These are phyloP conservation scores for Aspergillus brunneoviolaceus DNA, from an alignment of 2,329 filamentous ascomycete genomes.

Conservation along the genomic window DNA sequence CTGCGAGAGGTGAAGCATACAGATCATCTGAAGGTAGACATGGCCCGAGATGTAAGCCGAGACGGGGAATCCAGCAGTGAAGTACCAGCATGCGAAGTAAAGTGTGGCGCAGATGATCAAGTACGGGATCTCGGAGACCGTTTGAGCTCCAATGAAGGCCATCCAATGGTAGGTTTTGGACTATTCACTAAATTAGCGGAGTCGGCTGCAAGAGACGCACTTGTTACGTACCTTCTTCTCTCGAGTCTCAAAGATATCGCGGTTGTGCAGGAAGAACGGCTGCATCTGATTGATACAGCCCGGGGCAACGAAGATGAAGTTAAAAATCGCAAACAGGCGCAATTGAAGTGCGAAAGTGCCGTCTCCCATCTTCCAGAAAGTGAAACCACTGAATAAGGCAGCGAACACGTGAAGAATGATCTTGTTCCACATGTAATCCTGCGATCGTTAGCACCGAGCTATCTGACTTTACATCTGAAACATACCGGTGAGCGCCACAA, in stretches of 20 bases:
- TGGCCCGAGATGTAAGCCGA: conserved; percentile 35
- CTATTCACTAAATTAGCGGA: conserved; percentile 16
- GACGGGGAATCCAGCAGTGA: conserved; percentile 51
- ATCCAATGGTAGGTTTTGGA: conserved; percentile 62
- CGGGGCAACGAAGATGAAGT: conserved; percentile 63
- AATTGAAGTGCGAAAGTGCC: conserved; percentile 54
- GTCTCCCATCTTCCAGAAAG: conserved; percentile 60
- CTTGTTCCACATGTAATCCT: conserved; percentile 50
- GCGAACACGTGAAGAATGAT: conserved; percentile 54
- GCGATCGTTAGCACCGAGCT: background rate
- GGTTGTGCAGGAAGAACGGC: conserved; percentile 57
- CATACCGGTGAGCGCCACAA: conserved; percentile 37
- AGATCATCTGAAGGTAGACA: conserved; percentile 43
- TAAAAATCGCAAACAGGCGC: conserved; percentile 60
- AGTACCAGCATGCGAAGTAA: conserved; percentile 59
- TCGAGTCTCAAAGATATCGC: conserved; percentile 58
- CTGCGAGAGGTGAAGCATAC: conserved; percentile 13
- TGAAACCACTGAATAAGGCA: conserved; percentile 61
- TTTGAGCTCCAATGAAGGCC: conserved; percentile 56
- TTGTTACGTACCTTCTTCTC: conserved; percentile 51
- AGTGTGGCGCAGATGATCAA: conserved; percentile 46
- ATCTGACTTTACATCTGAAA: background rate
- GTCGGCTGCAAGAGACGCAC: background rate
- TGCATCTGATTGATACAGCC: conserved; percentile 60
- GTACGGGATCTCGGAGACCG: conserved; percentile 50